Base-by-base conservation (phyloP, 805 yeast genomes). In the Wickerhamiella vanderwaltii region DNA sequence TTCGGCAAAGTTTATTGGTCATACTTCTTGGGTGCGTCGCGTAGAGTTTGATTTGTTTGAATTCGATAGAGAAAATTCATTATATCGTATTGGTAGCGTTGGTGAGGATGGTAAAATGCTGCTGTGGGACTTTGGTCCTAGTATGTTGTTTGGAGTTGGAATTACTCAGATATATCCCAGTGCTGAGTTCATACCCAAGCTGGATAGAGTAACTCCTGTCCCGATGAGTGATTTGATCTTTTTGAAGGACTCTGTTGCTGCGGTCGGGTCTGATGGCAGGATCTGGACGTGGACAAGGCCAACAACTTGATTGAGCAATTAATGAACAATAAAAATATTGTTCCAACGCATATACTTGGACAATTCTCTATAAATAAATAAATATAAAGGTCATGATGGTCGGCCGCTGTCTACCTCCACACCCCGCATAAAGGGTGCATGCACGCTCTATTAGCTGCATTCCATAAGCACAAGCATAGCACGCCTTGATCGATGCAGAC, bases 81-180 rank as follows among this genome's bases (percentile, higher is more conserved):
- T 19, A 9, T 73, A 73, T 50, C 56, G 76, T 24, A 57, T 75
- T 6, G 75, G 73, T 3, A 60, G 72, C 9, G 74, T 67, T 15
- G 76, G 76, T 7, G 77, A 73, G 43, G 80, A 75, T 48, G 74
- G 77, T 3, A 58, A 60, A 18, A 50, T 74, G 6, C 49, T 68
- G 15, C 58, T 72, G 28, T 75, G 76, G 71, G 79, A 75, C 46
- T 71, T 75, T 45, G 62, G 66, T 11, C 75, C 75, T 2, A 55
- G 64, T 45, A 33, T 6, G n/a, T 43, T 17, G 44, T 23, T 23
- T 23, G 11, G 11, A 7, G 32, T 22, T 30, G 9, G 32, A 13
- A 44, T 54, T 13, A 48, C 60, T 1, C 31, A 47, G 9, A 26
- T 56, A n/a, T 50, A 49, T 18, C 62, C 63, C 3, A 44, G 50